Evolutionary conservation across 2,329 filamentous ascomycete species (phyloP).

Genomic region (Bipolaris bicolor): DNA sequence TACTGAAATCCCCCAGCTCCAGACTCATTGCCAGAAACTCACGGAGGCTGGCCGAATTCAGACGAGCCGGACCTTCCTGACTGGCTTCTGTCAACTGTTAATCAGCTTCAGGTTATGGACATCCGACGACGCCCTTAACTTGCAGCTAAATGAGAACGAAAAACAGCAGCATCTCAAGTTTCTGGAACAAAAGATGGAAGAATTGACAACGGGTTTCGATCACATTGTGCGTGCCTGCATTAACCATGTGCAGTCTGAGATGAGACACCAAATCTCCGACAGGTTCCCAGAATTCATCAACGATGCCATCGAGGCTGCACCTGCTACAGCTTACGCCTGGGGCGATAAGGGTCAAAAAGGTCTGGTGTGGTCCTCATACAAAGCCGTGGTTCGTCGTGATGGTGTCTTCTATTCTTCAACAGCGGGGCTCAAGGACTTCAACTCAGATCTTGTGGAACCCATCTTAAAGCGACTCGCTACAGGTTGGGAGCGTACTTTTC

Average conservation of each 20-base stretch:
- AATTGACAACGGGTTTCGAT: conserved; percentile 53
- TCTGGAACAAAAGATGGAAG: conserved; percentile 48
- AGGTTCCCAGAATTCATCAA: conserved; percentile 51
- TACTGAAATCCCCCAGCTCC: conserved; percentile 63
- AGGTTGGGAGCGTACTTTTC: conserved; percentile 55
- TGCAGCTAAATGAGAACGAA: conserved; percentile 50
- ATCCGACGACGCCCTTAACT: conserved; percentile 51
- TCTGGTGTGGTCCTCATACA: conserved; percentile 60
- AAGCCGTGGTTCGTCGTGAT: conserved; percentile 60
- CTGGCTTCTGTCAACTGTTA: conserved; percentile 57
- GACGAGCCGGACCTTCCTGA: conserved; percentile 58
- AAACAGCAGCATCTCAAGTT: conserved; percentile 50
- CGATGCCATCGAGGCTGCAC: conserved; percentile 48
- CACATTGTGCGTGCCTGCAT: conserved; percentile 49
- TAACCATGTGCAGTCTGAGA: conserved; percentile 48
- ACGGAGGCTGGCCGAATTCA: conserved; percentile 58
- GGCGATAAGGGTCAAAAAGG: conserved; percentile 54
- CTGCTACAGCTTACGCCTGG: conserved; percentile 45
- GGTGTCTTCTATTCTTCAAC: conserved; percentile 53
- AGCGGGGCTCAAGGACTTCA: conserved; percentile 51
- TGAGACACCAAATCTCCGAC: conserved; percentile 56
- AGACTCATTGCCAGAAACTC: conserved; percentile 64
- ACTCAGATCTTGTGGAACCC: conserved; percentile 48
- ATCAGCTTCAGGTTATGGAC: conserved; percentile 62
- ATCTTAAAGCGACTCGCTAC: conserved; percentile 51